Evolutionary conservation across 208 protist species (phyloP).

Genomic region (Leishmania aethiopica): DNA sequence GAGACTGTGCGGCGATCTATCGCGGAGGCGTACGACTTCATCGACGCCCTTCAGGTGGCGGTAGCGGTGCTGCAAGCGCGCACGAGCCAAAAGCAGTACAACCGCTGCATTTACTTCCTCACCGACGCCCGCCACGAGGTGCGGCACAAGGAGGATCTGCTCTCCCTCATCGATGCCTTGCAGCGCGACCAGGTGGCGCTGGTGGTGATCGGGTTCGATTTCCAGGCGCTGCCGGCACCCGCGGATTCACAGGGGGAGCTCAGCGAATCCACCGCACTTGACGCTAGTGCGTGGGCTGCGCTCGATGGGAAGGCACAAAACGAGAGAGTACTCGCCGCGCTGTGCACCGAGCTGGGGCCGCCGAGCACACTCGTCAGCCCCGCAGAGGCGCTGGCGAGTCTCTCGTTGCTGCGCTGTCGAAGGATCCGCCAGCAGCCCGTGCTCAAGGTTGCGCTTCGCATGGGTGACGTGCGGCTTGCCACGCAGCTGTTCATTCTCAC

Average conservation of each 20-base stretch:
- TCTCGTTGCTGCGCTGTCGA: constrained; percentile 34
- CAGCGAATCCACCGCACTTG: not conserved
- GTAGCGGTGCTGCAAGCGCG: constrained; percentile 69
- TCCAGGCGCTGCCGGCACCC: constrained; percentile 24
- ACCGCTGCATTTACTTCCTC: constrained; percentile 86
- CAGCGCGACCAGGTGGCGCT: constrained; percentile 52
- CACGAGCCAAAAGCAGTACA: constrained; percentile 50
- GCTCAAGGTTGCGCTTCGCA: constrained; percentile 48
- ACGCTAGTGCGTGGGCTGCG: constrained; percentile 10
- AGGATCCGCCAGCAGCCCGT: constrained; percentile 51
- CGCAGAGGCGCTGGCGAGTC: constrained; percentile 39
- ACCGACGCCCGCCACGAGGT: constrained; percentile 83
- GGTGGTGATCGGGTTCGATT: constrained; percentile 81
- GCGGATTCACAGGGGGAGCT: constrained; percentile 12
- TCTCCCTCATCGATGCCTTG: constrained; percentile 46
- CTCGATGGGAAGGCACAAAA: constrained; percentile 56
- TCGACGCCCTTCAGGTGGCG: constrained; percentile 87
- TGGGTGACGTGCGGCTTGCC: constrained; percentile 74
- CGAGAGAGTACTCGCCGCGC: constrained; percentile 56
- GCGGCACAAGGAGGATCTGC: constrained; percentile 62
- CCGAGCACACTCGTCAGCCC: constrained; percentile 49
- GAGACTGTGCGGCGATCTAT: not conserved
- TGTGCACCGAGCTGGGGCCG: constrained; percentile 41
- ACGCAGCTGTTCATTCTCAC: constrained; percentile 78
- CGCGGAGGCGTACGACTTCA: constrained; percentile 47